Conservation (phyloP, 1,139 yeast species). For the Suhomyces panamericanus region DNA sequence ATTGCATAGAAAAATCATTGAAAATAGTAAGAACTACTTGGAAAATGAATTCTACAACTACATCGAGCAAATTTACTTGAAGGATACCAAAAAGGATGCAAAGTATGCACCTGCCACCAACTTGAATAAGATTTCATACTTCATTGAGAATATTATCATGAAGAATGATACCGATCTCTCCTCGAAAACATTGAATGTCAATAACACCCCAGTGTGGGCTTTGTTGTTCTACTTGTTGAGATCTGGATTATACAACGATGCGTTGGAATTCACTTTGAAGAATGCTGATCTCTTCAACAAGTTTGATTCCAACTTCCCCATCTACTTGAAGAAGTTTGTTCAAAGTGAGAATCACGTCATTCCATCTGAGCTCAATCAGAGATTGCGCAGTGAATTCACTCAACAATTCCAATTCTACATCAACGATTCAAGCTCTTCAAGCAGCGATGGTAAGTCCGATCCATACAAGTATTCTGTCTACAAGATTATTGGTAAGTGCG, state of each 20-base stretch:
- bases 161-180: slow-evolving; percentile 35
- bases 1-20: slow-evolving; percentile 52
- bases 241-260: slow-evolving; percentile 80
- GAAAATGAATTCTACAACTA: slow-evolving; percentile 77
- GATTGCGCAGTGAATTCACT: slow-evolving; percentile 77
- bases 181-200: slow-evolving; percentile 49
- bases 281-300: slow-evolving; percentile 64
- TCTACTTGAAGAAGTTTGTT: slow-evolving; percentile 72
- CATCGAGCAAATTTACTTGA: slow-evolving; percentile 70
- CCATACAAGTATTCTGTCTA: slow-evolving; percentile 90
- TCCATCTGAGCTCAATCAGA: slow-evolving; percentile 66
- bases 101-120: slow-evolving; percentile 59
- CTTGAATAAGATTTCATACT: slow-evolving; percentile 68
- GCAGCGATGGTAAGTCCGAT: slow-evolving; percentile 56
- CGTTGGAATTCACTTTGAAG: slow-evolving; percentile 45
- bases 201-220: slow-evolving; percentile 93
- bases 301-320: slow-evolving; percentile 81
- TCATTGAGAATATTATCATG: slow-evolving; percentile 54
- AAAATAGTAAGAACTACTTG: slow-evolving; percentile 59
- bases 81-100: slow-evolving; percentile 55
- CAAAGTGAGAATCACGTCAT: slow-evolving; percentile 48
- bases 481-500: slow-evolving; percentile 91
- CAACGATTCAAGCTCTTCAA: slow-evolving; percentile 23
- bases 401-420: slow-evolving; percentile 76
- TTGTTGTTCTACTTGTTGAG: slow-evolving; percentile 79